Percentiles rank a stretch among this genome's conserved stretches.
Conservation (phyloP, 176 grass and related monocot genomes). For the Dactylis glomerata region DNA sequence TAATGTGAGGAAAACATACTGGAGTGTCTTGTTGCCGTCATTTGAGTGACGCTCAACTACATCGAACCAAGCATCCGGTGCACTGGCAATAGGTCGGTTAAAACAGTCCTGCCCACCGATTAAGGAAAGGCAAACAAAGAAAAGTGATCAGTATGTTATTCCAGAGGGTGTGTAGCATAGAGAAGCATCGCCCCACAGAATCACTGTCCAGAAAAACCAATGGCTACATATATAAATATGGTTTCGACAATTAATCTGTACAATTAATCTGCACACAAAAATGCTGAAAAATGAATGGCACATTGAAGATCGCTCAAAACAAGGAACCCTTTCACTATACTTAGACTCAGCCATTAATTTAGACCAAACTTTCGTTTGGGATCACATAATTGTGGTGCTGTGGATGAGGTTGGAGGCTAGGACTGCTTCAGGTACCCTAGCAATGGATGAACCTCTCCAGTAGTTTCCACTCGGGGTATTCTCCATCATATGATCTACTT, state of each 20-base stretch:
- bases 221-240: background rate
- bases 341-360: conserved; percentile 4
- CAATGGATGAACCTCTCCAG: background rate
- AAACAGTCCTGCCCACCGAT: conserved; percentile 70
- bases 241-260: background rate
- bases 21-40: conserved; percentile 85
- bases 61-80: conserved; percentile 85
- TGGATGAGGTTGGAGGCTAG: background rate
- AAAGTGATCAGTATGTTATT: background rate
- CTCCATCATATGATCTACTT: conserved; percentile 3
- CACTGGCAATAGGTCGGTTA: conserved; percentile 74
- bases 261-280: background rate
- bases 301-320: background rate
- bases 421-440: conserved; percentile 9
- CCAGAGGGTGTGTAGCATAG: background rate
- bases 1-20: conserved; percentile 23
- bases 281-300: background rate
- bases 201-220: background rate
- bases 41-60: conserved; percentile 81
- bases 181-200: background rate
- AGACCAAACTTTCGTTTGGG: background rate
- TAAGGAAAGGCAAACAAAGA: background rate
- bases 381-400: background rate
- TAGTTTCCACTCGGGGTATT: background rate
- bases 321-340: background rate